phyloP scores from a whole-genome alignment of 768 basidiomycete species.

The Suillus alpinus region DNA sequence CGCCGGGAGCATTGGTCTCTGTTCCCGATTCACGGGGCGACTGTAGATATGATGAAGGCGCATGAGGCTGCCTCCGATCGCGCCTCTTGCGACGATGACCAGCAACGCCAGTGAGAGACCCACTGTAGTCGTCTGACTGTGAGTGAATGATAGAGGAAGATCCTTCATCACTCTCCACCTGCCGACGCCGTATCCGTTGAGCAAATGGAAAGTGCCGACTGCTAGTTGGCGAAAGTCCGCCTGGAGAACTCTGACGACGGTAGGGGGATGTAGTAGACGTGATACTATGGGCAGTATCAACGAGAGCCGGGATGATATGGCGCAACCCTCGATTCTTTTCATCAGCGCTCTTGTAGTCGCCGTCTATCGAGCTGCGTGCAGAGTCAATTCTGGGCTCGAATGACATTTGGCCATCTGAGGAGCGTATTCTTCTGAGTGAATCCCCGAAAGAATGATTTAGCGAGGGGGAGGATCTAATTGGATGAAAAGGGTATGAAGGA shows the following conservation, averaged over 20 bases:
- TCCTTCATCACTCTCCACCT: conserved; percentile 45
- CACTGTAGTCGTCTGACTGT: conserved; percentile 39
- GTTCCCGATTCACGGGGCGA: conserved; percentile 12
- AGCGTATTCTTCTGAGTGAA: conserved; percentile 37
- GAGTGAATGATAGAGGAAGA: conserved; percentile 46
- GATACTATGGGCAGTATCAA: conserved; percentile 32
- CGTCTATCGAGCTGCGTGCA: conserved; percentile 45
- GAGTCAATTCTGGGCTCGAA: conserved; percentile 57
- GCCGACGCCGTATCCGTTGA: conserved; percentile 32
- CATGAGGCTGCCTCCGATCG: conserved; percentile 20
- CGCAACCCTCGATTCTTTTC: conserved; percentile 26
- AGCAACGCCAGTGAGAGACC: conserved; percentile 19
- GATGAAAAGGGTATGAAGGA: conserved; percentile 8
- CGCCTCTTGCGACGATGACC: conserved; percentile 4
- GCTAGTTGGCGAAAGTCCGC: conserved; percentile 42
- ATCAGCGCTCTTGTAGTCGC: conserved; percentile 45
- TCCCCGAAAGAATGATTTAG: conserved; percentile 40
- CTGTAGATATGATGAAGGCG: conserved; percentile 24
- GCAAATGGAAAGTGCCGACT: conserved; percentile 40
- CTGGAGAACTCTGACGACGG: conserved; percentile 21
- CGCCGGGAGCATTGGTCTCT: conserved; percentile 11
- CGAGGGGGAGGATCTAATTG: conserved; percentile 24
- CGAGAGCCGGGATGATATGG: conserved; percentile 23
- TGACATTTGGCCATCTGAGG: conserved; percentile 49
- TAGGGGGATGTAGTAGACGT: conserved; percentile 34